These are phyloP conservation scores for Leccinum pallidistipes DNA, from an alignment of 1,284 basidiomycete species.

Conservation along the genomic window DNA sequence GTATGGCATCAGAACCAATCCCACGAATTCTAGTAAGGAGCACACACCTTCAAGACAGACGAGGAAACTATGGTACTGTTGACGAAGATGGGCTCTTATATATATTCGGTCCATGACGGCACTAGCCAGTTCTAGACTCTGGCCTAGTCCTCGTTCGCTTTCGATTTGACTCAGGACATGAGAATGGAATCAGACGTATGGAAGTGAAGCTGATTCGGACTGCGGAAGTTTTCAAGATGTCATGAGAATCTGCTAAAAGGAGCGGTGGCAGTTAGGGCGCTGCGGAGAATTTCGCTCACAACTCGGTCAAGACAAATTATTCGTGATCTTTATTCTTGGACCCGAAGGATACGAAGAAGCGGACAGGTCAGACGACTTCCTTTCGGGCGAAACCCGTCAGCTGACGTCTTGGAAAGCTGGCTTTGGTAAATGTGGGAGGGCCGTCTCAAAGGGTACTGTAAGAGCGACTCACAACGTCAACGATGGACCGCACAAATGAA, in stretches of 20 bases:
- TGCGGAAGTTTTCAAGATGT: background rate
- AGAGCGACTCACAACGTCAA: conserved; percentile 31
- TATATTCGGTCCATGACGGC: background rate
- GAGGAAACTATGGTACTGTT: background rate
- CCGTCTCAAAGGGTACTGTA: too few species aligned
- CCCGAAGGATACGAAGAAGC: too few species aligned
- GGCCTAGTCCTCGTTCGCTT: background rate
- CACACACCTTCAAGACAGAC: background rate
- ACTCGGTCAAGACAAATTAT: background rate
- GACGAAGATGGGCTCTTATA: background rate
- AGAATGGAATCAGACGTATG: background rate
- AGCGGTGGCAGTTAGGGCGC: background rate
- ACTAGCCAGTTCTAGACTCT: background rate
- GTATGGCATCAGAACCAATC: background rate
- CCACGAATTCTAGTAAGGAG: background rate
- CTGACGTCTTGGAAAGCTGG: too few species aligned
- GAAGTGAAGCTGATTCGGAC: background rate
- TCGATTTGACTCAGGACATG: background rate
- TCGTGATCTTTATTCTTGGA: background rate
- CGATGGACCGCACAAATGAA: conserved; percentile 49
- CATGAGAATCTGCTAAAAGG: background rate
- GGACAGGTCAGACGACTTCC: too few species aligned
- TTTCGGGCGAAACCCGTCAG: too few species aligned
- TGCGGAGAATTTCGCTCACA: background rate
- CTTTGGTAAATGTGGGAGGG: too few species aligned